phyloP scores from a whole-genome alignment of 2,329 filamentous ascomycete genomes.

The Ceratocystis cacaofunesta region DNA sequence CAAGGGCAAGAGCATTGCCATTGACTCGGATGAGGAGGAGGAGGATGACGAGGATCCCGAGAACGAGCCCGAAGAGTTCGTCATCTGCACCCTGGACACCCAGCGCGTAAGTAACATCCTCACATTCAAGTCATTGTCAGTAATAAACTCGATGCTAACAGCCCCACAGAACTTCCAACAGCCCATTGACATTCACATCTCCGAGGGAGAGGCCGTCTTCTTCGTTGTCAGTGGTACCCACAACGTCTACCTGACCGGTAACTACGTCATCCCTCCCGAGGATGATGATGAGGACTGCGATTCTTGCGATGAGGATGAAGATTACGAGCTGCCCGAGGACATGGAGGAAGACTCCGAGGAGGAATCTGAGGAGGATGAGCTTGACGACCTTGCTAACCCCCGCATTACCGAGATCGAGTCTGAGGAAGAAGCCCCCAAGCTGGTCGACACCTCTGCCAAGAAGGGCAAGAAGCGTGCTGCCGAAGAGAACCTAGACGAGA shows the following conservation, averaged over 20 bases:
- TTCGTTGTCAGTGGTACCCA: conserved; percentile 86
- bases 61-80: conserved; percentile 69
- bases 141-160: conserved; percentile 14
- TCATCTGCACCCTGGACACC: conserved; percentile 90
- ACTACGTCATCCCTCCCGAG: conserved; percentile 68
- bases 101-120: conserved; percentile 51
- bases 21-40: conserved; percentile 42
- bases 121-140: not conserved
- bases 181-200: conserved; percentile 80
- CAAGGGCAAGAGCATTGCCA: conserved; percentile 58
- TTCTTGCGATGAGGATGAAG: conserved; percentile 43
- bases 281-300: conserved; percentile 40
- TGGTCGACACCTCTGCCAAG: conserved; percentile 42
- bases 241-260: conserved; percentile 83
- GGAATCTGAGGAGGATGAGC: conserved; percentile 58
- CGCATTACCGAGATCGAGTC: conserved; percentile 72
- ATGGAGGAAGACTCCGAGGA: conserved; percentile 45
- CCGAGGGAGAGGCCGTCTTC: conserved; percentile 77
- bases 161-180: conserved; percentile 73
- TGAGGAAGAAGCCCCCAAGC: conserved; percentile 56
- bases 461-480: conserved; percentile 88
- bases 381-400: conserved; percentile 63
- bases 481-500: conserved; percentile 64
- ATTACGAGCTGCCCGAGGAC: conserved; percentile 73
- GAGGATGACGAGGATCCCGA: conserved; percentile 41